Conservation (phyloP, 176 grass and related monocot genomes). For the Bonia amplexicaulis region DNA sequence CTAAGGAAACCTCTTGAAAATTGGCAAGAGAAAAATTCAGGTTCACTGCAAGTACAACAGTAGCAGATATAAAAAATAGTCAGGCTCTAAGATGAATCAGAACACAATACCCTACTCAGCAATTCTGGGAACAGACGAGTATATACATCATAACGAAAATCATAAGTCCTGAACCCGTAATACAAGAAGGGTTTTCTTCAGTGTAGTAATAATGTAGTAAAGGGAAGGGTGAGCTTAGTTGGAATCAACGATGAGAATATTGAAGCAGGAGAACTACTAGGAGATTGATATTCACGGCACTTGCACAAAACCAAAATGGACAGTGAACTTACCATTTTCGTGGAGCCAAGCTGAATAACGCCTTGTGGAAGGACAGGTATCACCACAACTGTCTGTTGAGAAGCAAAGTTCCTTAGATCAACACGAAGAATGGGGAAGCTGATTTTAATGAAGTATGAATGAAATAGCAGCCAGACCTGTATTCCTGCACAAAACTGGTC, state of each 20-base stretch:
- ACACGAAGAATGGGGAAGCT: neutral
- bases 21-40: neutral
- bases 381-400: slow-evolving; percentile 37
- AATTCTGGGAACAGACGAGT: neutral
- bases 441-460: neutral
- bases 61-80: neutral
- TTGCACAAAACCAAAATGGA: neutral
- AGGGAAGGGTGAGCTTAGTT: neutral
- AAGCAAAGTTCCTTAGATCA: slow-evolving; percentile 7
- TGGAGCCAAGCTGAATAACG: slow-evolving; percentile 44
- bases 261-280: neutral
- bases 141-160: neutral
- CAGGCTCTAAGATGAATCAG: neutral
- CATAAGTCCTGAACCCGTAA: neutral
- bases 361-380: slow-evolving; percentile 50
- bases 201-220: neutral
- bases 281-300: neutral
- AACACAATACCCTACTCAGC: neutral
- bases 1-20: neutral
- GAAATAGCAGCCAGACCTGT: slow-evolving; percentile 25
- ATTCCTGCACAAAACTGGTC: slow-evolving; percentile 41
- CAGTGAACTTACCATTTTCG: slow-evolving; percentile 28
- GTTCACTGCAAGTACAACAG: neutral
- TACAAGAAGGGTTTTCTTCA: neutral
- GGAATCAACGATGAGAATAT: neutral